Evolutionary conservation across 2,329 filamentous ascomycete species (phyloP), one percentile per base, ranked within the genome.

Genomic region (Tolypocladium capitatum): DNA sequence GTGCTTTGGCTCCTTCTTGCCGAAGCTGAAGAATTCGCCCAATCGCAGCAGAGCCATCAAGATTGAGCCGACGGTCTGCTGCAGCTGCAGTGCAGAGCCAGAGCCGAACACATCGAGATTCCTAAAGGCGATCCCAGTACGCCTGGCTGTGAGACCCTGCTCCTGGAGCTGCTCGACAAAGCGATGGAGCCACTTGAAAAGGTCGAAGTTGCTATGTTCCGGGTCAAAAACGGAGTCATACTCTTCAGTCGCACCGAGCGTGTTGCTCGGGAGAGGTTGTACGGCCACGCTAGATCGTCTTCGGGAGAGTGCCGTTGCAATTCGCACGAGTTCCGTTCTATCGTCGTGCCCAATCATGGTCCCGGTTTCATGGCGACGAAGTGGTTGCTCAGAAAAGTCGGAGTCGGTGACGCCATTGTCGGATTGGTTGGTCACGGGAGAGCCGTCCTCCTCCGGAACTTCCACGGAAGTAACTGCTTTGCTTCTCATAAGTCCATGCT

Each of bases 91-190:
- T 0, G 81, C 80, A 2, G 75, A 72, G 0, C 82, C 83, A 0
- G 80, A 80, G 0, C 84, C 84, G 6, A 72, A 81, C 0, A 88
- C 80, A 48, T 75, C 76, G 32, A 87, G 70, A 46, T 84, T 71
- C 50, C 77, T 77, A 65, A 80, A 86, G 0, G 75, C 73, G 7
- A 86, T 69, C 4, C 81, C 81, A 0, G 81, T 74, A 7, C 68
- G 67, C 53, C 68, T 73, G 51, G 67, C 63, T 49, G 69, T 71
- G 42, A 81, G 65, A 0, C 76, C 75, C 49, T 83, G 75, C 18
- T 71, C 70, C 33, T 78, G 70, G 33, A 81, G 61, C 31, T 66
- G 60, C 1, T 54, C 49, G 7, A 71, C 60, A 49, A 71, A 65
- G 33, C 58, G 53, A 34, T 60, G 60, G 1, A 71, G 54, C 70